Conservation (phyloP, 192 early-diverging fungal genomes). For the Podochytrium sp. region DNA sequence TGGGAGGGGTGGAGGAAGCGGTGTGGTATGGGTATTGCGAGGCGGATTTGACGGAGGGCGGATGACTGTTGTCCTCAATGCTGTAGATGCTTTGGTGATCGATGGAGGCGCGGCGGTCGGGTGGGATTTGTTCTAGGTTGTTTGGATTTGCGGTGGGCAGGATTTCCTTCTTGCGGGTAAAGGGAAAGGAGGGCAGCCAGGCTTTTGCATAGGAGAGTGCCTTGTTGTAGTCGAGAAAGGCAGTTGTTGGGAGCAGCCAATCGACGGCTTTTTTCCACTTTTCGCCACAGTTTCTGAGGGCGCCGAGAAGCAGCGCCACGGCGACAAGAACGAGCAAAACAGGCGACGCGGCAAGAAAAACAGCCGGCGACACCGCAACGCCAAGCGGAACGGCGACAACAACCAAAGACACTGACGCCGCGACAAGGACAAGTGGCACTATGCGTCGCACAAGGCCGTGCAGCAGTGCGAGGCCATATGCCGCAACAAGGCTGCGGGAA, state of each 20-base stretch:
- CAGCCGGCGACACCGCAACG: constrained; percentile 5
- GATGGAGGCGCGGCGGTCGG: not conserved
- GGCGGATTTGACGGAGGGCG: not conserved
- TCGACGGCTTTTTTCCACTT: not conserved
- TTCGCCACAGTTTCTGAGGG: constrained; percentile 2
- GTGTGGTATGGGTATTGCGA: not conserved
- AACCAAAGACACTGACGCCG: not conserved
- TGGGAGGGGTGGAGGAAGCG: no score
- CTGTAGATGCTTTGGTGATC: not conserved
- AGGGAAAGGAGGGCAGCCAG: not conserved
- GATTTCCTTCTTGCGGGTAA: not conserved
- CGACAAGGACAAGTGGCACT: not conserved
- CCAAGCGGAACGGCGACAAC: constrained; percentile 4
- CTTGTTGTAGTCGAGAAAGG: not conserved
- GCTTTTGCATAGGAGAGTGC: not conserved
- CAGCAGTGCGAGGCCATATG: not conserved
- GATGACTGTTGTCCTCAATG: not conserved
- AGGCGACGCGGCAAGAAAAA: constrained; percentile 6
- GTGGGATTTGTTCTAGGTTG: not conserved
- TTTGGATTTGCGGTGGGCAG: not conserved
- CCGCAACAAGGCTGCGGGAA: not conserved
- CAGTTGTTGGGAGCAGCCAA: not conserved
- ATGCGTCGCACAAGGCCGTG: not conserved
- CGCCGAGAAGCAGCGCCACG: not conserved
- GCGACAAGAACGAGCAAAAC: not conserved